Conservation (phyloP, 371 early-diverging fungal species). For the Coemansia sp. region DNA sequence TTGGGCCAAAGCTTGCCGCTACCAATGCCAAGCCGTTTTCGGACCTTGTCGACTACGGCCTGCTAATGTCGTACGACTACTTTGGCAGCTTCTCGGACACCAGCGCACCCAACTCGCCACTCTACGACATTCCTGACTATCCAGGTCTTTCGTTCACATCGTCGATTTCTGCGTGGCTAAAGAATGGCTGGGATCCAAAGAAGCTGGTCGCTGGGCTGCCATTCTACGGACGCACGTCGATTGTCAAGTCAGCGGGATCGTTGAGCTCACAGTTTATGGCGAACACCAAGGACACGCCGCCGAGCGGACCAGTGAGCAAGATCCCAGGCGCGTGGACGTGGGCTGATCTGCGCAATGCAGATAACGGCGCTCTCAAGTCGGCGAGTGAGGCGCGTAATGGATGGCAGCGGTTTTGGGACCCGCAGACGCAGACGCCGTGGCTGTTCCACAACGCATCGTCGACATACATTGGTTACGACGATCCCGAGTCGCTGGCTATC, state of each 20-base stretch:
- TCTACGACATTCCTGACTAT: slow-evolving; percentile 48
- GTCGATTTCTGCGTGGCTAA: slow-evolving; percentile 59
- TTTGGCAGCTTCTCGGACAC: slow-evolving; percentile 63
- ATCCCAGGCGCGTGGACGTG: slow-evolving; percentile 59
- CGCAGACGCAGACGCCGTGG: slow-evolving; percentile 65
- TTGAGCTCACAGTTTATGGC: slow-evolving; percentile 27
- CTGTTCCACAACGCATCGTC: slow-evolving; percentile 58
- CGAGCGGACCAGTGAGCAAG: slow-evolving; percentile 34
- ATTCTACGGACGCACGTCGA: slow-evolving; percentile 68
- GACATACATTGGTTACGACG: slow-evolving; percentile 68
- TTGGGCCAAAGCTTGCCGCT: slow-evolving; percentile 56
- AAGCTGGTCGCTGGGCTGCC: slow-evolving; percentile 69
- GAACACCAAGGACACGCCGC: slow-evolving; percentile 26
- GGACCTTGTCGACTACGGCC: slow-evolving; percentile 64
- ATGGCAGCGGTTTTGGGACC: slow-evolving; percentile 66
- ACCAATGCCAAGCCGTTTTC: slow-evolving; percentile 61
- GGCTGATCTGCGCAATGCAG: slow-evolving; percentile 52
- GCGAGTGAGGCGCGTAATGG: slow-evolving; percentile 52
- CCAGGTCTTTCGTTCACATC: slow-evolving; percentile 52
- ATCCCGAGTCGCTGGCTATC: slow-evolving; percentile 57
- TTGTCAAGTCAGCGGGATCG: slow-evolving; percentile 29
- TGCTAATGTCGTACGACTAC: slow-evolving; percentile 66
- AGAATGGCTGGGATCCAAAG: slow-evolving; percentile 60
- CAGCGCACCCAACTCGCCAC: slow-evolving; percentile 71
- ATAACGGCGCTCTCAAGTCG: slow-evolving; percentile 51